Evolutionary conservation across 306 rosid genomes (phyloP).

Genomic region (Vigna mungo): DNA sequence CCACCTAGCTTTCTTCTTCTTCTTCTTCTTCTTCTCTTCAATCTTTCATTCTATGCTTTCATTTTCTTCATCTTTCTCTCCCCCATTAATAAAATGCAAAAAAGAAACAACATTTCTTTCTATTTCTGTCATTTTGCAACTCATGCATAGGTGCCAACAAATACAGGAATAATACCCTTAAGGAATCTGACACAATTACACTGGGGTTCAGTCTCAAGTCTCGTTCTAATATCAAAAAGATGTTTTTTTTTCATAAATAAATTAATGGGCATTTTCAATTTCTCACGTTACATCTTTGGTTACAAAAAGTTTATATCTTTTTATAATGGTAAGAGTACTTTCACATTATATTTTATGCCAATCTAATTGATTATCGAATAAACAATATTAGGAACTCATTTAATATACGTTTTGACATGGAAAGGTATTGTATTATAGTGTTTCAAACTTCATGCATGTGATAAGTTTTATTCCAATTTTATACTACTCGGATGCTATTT

Average conservation of each 20-base stretch:
- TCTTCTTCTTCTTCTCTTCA: background rate
- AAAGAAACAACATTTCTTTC: background rate
- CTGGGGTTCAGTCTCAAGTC: background rate
- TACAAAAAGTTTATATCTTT: background rate
- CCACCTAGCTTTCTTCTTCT: background rate
- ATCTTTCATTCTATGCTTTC: conserved; percentile 30
- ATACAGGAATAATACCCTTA: conserved; percentile 32
- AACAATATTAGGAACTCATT: background rate
- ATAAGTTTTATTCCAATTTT: background rate
- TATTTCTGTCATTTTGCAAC: background rate
- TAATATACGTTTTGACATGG: background rate
- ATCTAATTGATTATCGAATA: background rate
- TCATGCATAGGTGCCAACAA: conserved; percentile 39
- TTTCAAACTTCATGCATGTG: background rate
- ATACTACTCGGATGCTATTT: background rate
- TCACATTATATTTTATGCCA: background rate
- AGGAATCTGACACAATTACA: conserved; percentile 39
- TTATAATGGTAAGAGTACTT: background rate
- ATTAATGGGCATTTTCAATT: background rate
- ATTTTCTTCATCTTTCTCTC: background rate
- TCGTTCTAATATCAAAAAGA: conserved; percentile 13
- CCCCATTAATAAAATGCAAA: background rate
- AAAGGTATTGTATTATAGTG: background rate
- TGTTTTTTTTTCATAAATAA: background rate
- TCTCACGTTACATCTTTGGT: conserved; percentile 9